Evolutionary conservation across 768 basidiomycete species (phyloP).

Genomic region (Lenzites betulinus): DNA sequence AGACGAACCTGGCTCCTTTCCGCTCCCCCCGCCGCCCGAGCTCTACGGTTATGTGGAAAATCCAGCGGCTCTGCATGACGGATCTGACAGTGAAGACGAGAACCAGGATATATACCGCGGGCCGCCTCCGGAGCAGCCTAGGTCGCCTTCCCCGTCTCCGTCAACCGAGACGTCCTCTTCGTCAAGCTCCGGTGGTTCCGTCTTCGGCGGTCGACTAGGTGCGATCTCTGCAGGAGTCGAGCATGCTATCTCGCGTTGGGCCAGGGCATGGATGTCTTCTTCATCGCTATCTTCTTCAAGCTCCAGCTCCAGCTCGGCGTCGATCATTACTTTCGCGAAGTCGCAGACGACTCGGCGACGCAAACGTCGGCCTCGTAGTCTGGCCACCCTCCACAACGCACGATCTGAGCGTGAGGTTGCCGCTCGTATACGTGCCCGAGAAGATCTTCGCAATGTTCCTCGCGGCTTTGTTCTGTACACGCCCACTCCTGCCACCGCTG

Average conservation of each 20-base stretch:
- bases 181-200: conserved; percentile 39
- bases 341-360: conserved; percentile 39
- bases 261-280: conserved; percentile 48
- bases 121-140: conserved; percentile 34
- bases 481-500: conserved; percentile 40
- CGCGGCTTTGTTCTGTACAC: conserved; percentile 68
- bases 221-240: conserved; percentile 60
- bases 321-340: conserved; percentile 38
- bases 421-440: conserved; percentile 64
- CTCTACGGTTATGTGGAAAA: conserved; percentile 18
- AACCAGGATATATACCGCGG: conserved; percentile 66
- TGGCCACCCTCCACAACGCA: conserved; percentile 51
- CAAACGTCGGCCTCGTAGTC: conserved; percentile 46
- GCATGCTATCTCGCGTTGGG: conserved; percentile 73
- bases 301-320: conserved; percentile 44
- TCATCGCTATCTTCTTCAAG: conserved; percentile 45
- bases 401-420: conserved; percentile 62
- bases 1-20: conserved; percentile 10
- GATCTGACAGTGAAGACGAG: conserved; percentile 22
- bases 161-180: conserved; percentile 43
- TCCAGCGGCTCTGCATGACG: conserved; percentile 9
- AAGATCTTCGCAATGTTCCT: conserved; percentile 57
- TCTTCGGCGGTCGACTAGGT: conserved; percentile 36
- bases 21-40: conserved; percentile 9
- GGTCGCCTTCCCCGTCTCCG: conserved; percentile 35